Evolutionary conservation across 2,329 filamentous ascomycete genomes (phyloP), one percentile per base, ranked within the genome.

Genomic region (Magnaporthiopsis poae): DNA sequence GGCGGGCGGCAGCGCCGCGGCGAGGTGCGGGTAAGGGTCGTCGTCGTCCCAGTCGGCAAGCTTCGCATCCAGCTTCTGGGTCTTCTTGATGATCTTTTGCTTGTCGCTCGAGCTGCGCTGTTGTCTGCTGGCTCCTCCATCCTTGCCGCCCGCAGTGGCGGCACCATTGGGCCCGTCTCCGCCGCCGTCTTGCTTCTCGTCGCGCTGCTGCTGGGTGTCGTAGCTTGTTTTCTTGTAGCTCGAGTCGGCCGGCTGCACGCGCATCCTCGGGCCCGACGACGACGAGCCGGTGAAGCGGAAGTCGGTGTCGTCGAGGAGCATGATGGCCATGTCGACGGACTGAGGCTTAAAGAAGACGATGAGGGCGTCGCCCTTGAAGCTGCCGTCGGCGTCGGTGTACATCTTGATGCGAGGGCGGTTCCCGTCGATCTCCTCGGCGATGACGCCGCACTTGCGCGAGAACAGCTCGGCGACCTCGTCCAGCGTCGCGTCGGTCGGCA

Each of bases 11-110:
- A 59, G 59, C 33, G 62, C 29, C 13, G 60, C 31, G 86, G 73
- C 31, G 81, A 65, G 59, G 59, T 61, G 77, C 0, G 75, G 81
- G 69, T 79, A 84, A 33, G 89, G 85, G 66, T 94, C 89, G 74
- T 98, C 93, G 73, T 97, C 94, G 73, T 92, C 90, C 95, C 95
- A 99, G 76, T 98, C 93, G 3, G 92, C 90, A 46, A 98, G 86
- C 78, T 94, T 93, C 63, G 92, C 94, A 73, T 94, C 91, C 72
- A 98, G 82, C 75, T 94, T 95, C 76, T 96, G 90, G 0, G 91
- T 94, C 77, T 93, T 93, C 77, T 88, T 90, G 75, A 96, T 96
- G 68, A 96, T 90, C 79, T 96, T 96, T 75, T 90, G 88, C 77
- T 94, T 91, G 69, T 96, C 91, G 69, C 86, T 86, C 71, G 84